Conservation (phyloP, 345 rosid species). For the Linum tenue region DNA sequence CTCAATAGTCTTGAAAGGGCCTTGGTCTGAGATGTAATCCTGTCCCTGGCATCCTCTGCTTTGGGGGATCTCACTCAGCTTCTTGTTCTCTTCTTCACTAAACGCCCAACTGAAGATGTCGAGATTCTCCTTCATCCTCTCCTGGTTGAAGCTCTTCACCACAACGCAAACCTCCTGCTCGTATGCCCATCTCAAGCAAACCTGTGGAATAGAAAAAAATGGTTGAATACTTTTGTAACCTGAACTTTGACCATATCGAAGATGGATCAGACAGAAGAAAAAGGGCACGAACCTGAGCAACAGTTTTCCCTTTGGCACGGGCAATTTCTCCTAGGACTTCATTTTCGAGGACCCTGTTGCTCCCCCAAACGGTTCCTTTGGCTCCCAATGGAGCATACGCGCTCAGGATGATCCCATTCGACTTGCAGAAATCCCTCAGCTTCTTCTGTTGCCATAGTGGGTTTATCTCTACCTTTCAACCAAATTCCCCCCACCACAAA, state of each 20-base stretch:
- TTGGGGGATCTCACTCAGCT: slow-evolving; percentile 41
- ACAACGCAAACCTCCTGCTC: slow-evolving; percentile 41
- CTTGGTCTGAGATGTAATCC: slow-evolving; percentile 24
- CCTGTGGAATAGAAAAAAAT: slow-evolving; percentile 17
- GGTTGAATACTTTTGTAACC: too few species aligned
- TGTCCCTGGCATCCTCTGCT: slow-evolving; percentile 27
- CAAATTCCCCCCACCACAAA: not conserved
- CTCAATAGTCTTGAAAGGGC: slow-evolving; percentile 28
- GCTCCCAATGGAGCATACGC: slow-evolving; percentile 67
- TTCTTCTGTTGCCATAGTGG: slow-evolving; percentile 79
- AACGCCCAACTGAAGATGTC: slow-evolving; percentile 52
- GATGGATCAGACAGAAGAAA: not conserved
- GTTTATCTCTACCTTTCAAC: slow-evolving; percentile 66
- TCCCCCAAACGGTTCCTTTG: slow-evolving; percentile 54
- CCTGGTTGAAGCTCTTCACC: slow-evolving; percentile 49
- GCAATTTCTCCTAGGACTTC: slow-evolving; percentile 62
- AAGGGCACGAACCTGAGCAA: slow-evolving; percentile 47
- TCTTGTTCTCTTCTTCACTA: slow-evolving; percentile 32
- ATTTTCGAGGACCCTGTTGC: slow-evolving; percentile 52
- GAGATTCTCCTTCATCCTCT: slow-evolving; percentile 49
- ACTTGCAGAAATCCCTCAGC: slow-evolving; percentile 49
- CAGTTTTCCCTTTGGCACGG: slow-evolving; percentile 46
- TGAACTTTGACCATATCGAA: too few species aligned
- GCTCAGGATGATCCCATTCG: slow-evolving; percentile 39
- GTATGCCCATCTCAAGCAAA: slow-evolving; percentile 54